Conservation (phyloP, 495 filamentous ascomycete species). For the Articulospora tetracladia region DNA sequence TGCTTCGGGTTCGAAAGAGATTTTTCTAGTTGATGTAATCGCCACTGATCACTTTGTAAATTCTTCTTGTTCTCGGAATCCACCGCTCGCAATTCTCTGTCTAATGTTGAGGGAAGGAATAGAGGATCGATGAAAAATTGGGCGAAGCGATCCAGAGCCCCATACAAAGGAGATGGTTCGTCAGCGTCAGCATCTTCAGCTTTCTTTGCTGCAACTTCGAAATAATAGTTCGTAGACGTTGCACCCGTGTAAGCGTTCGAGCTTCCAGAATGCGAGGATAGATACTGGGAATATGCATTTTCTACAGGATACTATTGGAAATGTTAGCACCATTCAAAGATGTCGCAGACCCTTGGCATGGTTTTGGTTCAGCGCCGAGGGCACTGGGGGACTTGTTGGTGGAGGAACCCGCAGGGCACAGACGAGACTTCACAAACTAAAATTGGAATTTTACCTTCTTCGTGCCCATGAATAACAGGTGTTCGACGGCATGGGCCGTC, state of each 20-base stretch:
- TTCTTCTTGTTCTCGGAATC: slow-evolving; percentile 99
- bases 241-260: slow-evolving; percentile 94
- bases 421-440: not conserved
- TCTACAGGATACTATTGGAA: slow-evolving; percentile 74
- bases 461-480: slow-evolving; percentile 93
- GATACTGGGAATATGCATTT: slow-evolving; percentile 93
- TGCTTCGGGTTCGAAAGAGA: slow-evolving; percentile 85
- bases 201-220: slow-evolving; percentile 81
- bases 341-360: too few relatives aligned
- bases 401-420: too few relatives aligned
- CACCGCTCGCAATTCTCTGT: slow-evolving; percentile 87
- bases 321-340: slow-evolving; percentile 10
- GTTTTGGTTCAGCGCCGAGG: too few relatives aligned
- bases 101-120: slow-evolving; percentile 84
- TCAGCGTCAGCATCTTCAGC: slow-evolving; percentile 38
- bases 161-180: slow-evolving; percentile 69
- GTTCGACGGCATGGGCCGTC: slow-evolving; percentile 61
- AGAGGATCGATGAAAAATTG: slow-evolving; percentile 96
- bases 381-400: too few relatives aligned
- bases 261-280: slow-evolving; percentile 80
- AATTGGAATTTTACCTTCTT: slow-evolving; percentile 62
- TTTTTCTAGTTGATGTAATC: slow-evolving; percentile 88
- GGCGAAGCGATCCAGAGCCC: slow-evolving; percentile 90
- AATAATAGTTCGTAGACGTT: slow-evolving; percentile 97
- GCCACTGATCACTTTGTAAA: slow-evolving; percentile 91